Evolutionary conservation across 2,329 filamentous ascomycete genomes (phyloP), one percentile per base, ranked within the genome.

Genomic region (Huntiella omanensis): DNA sequence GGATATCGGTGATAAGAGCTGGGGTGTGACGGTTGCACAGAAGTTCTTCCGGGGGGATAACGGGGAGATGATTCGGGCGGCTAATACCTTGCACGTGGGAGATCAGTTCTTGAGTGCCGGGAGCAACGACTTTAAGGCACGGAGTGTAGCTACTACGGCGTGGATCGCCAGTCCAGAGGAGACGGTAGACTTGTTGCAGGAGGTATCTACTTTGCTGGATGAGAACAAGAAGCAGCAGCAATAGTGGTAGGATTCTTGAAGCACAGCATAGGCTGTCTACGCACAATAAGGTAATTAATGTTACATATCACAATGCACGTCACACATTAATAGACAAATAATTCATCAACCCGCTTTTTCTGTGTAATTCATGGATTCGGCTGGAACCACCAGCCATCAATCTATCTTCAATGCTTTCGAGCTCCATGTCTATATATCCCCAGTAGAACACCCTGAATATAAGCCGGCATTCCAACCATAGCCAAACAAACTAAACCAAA

Each of bases 1-100:
- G 46, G 91, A 98, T 60, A 95, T 98, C 57, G 91, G 91, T 47
- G 91, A 98, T 64, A 98, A 98, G 65, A 86, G 80, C 45, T 93
- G 87, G 82, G 91, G 91, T 52, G 91, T 98, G 2, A 71, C 83
- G 33, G 85, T 87, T 3, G 95, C 87, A 59, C 91, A 98, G 65
- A 73, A 79, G 49, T 94, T 85, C 67, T 94, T 95, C 59, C 75
- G 58, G 44, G 55, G 59, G 15, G 56, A 56, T 5, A 40, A 35
- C 12, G 78, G 78, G 1, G 73, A 71, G 2, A 52, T 56, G 34
- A 76, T 95, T 54, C 68, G 71, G 43, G 82, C 77, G 3, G 75
- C 80, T 52, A 81, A 82, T 56, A 95, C 87, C 6, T 68, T 98
- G 49, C 91, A 98, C 62, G 84, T 98, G 4, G 91, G 91, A 11